Base-by-base conservation (phyloP, 176 grass and related monocot genomes). In the Avena eriantha region DNA sequence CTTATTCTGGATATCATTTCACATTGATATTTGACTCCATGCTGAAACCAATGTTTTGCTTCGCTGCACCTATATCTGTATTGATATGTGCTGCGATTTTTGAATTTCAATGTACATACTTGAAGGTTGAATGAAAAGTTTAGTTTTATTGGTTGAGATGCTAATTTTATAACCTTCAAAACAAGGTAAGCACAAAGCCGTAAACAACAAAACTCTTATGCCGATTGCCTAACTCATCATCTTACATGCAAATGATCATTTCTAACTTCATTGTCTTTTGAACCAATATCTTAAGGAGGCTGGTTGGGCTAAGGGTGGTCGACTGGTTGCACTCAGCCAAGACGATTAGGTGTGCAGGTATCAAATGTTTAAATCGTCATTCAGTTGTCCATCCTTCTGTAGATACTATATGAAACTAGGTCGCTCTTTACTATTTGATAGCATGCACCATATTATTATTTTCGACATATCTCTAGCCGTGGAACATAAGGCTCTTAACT, bases 261-360 rank as follows among this genome's bases (percentile, higher is more conserved):
- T 69, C 53, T 85, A 78, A 72, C 34, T 81, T 86, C 15, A 39
- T 70, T 85, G 22, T 53, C 23, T 80, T 85, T 79, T 65, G 47
- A 61, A 80, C 41, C 72, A 95, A 93, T 98, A 87, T 83, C 91
- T 98, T 58, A 98, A 94, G 63, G 96, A 98, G 65, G 93, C 93
- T 88, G 96, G 91, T 81, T 98, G 91, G 96, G 91, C 93, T 69
- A 93, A 95, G n/a, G 96, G 89, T 58, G 96, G 91, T 88, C 88
- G 88, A 68, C 88, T 98, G 96, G 91, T 75, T 98, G 96, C 83
- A 98, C 96, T 36, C 96, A 98, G 16, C 96, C 96, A 78, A 95
- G 96, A 84, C 86, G 96, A 88, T 87, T 98, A 69, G 96, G 91
- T 68, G 93, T 95, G 78, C 96, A 98, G 96, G 93, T 95, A 92